Conservation (phyloP, 352 stramenopile species). For the Globisporangium splendens region DNA sequence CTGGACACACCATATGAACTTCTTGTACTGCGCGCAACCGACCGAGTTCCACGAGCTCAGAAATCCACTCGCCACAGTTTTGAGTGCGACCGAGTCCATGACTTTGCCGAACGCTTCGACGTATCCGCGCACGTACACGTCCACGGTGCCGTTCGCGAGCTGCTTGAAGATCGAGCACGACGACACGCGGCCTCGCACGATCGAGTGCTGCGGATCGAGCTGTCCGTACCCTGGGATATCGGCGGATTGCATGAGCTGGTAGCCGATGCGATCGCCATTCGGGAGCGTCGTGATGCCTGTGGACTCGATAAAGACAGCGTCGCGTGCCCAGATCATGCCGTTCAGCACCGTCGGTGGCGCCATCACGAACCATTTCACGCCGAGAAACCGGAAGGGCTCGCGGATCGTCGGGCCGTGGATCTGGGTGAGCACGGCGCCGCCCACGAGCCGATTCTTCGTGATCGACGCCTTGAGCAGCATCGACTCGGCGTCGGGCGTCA, state of each 20-base stretch:
- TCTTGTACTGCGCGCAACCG: constrained; percentile 28
- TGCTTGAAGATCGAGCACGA: constrained; percentile 12
- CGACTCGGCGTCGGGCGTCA: constrained; percentile 9
- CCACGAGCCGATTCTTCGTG: constrained; percentile 25
- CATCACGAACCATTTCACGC: constrained; percentile 28
- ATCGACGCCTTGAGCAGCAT: constrained; percentile 28
- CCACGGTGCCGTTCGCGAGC: constrained; percentile 10
- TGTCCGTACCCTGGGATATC: constrained; percentile 1
- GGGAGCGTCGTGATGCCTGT: neutral
- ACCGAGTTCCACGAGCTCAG: constrained; percentile 14
- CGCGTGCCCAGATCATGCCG: constrained; percentile 18
- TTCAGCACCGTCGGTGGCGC: constrained; percentile 13
- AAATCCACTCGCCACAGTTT: constrained; percentile 10
- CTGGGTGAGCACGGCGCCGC: constrained; percentile 22
- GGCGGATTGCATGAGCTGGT: constrained; percentile 12
- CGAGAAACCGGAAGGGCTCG: constrained; percentile 29
- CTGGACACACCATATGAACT: constrained; percentile 25
- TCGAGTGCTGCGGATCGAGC: neutral
- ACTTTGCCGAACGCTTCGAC: constrained; percentile 6
- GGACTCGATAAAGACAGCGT: constrained; percentile 22
- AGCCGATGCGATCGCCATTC: constrained; percentile 16
- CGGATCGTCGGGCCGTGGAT: constrained; percentile 17
- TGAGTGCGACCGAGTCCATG: neutral
- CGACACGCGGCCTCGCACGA: constrained; percentile 9
- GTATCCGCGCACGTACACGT: constrained; percentile 9